Evolutionary conservation across 768 basidiomycete genomes (phyloP), one percentile per base, ranked within the genome.

Genomic region (Termitomyces sp.): DNA sequence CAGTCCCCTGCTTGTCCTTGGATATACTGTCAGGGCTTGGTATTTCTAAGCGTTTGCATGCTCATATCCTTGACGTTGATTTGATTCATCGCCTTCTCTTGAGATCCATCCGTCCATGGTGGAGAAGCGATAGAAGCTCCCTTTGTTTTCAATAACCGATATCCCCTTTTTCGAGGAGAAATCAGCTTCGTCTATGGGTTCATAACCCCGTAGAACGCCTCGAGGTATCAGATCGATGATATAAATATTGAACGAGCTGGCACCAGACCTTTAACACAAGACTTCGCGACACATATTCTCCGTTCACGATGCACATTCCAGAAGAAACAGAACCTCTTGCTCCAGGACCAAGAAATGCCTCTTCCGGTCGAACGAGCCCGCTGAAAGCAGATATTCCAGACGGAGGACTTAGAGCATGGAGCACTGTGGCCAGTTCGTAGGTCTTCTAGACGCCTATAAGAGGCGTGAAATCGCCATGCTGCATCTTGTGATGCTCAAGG

Each of bases 401-500:
- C 26, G 53, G 56, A 2, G 60, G 56, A 14, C 35, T 61, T 8
- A 46, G 50, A 42, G 60, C 53, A 28, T 61, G 60, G 60, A 55
- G 53, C 40, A 58, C 60, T 19, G 56, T 61, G 26, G 53, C 47
- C 8, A 53, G 60, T 38, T 57, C 53, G 60, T 61, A 55, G 1
- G 60, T 58, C 17, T 12, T 50, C 30, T 40, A 38, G 31, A 51
- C 23, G 23, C 23, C 28, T 4, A 11, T 4, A 9, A 33, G 1
- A 26, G n/a, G 42, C 33, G 26, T 42, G 26, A 42, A 14, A 2
- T 14, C 23, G 3, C 5, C 1, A 7, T 42, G 8, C 26, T 57
- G 28, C 42, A 26, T 15, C n/a, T 19, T 35, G 4, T 35, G 15
- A 19, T 12, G 21, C 26, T 38, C 15, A 55, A 5, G 19, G 35